Percentiles rank a stretch among this genome's conserved stretches.
Evolutionary conservation across 169 alveolate genomes (phyloP).

Genomic region (Theileria equi): DNA sequence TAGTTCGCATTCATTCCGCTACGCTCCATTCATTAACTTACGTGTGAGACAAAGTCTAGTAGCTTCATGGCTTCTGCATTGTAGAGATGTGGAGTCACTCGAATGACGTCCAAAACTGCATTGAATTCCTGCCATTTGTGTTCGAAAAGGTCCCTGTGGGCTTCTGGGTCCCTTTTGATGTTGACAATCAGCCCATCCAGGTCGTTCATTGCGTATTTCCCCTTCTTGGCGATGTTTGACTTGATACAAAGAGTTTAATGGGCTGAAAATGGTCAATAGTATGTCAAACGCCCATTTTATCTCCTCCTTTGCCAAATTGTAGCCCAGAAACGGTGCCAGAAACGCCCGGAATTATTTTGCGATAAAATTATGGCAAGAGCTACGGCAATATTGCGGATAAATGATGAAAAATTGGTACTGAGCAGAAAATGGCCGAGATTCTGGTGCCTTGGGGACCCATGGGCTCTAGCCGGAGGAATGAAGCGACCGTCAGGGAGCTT

Average conservation of each 20-base stretch:
- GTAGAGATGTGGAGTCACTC: constrained; percentile 55
- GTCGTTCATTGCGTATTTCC: constrained; percentile 41
- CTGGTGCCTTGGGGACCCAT: too few species aligned
- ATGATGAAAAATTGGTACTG: too few species aligned
- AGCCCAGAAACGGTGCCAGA: not conserved
- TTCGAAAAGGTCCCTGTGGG: constrained; percentile 33
- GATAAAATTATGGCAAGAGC: not conserved
- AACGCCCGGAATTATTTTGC: too few species aligned
- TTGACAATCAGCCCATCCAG: constrained; percentile 19
- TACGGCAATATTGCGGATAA: too few species aligned
- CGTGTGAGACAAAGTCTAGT: constrained; percentile 50
- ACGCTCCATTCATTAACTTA: not conserved
- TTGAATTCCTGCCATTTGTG: constrained; percentile 53
- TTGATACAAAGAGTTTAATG: too few species aligned
- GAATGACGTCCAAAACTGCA: constrained; percentile 38
- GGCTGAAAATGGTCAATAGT: too few species aligned
- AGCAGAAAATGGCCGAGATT: too few species aligned
- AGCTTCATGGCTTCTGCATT: constrained; percentile 37
- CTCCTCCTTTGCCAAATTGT: not conserved
- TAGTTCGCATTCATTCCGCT: too few species aligned
- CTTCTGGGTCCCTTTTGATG: constrained; percentile 55
- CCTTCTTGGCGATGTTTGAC: too few species aligned
- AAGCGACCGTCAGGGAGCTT: too few species aligned
- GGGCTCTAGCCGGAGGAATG: too few species aligned
- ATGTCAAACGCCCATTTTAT: not conserved